A percentile compares a stretch with the other conserved stretches of the same genome.
Evolutionary conservation across 352 stramenopile species (phyloP).

Genomic region (Phytopythium vexans): DNA sequence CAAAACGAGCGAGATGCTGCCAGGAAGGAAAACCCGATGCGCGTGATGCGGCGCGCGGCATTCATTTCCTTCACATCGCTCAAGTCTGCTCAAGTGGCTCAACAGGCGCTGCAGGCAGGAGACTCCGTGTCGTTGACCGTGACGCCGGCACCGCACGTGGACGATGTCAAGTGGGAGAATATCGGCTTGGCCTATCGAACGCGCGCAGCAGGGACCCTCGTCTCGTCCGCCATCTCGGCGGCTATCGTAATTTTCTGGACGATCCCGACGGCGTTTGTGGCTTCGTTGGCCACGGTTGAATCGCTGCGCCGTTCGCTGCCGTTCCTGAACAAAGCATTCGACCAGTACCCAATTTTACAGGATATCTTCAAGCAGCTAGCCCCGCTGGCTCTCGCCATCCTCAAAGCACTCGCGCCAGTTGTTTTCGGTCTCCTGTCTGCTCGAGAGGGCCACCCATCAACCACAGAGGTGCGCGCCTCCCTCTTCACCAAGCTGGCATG

Average conservation of each 20-base stretch:
- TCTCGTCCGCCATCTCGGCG: slow-evolving; percentile 52
- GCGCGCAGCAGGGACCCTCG: slow-evolving; percentile 40
- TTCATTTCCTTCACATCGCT: slow-evolving; percentile 82
- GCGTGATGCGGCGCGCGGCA: slow-evolving; percentile 60
- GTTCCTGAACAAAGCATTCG: slow-evolving; percentile 62
- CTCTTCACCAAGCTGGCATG: slow-evolving; percentile 78
- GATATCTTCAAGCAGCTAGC: slow-evolving; percentile 70
- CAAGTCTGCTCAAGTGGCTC: slow-evolving; percentile 62
- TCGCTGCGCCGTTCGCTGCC: slow-evolving; percentile 56
- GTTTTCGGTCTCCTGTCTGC: slow-evolving; percentile 63
- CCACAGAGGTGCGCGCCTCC: slow-evolving; percentile 55
- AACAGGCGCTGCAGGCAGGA: slow-evolving; percentile 64
- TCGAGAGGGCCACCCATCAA: slow-evolving; percentile 67
- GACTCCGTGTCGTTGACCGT: slow-evolving; percentile 55
- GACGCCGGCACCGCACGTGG: slow-evolving; percentile 43
- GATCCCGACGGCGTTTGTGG: slow-evolving; percentile 74
- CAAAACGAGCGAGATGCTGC: slow-evolving; percentile 43
- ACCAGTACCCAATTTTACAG: slow-evolving; percentile 55
- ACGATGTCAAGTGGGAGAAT: slow-evolving; percentile 80
- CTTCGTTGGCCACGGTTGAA: slow-evolving; percentile 66
- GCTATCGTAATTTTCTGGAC: slow-evolving; percentile 82
- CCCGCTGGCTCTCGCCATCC: slow-evolving; percentile 50
- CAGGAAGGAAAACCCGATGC: slow-evolving; percentile 47
- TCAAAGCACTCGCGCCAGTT: slow-evolving; percentile 59
- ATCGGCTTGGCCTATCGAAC: slow-evolving; percentile 55